A percentile compares a stretch with the other conserved stretches of the same genome.
phyloP scores from a whole-genome alignment of 805 yeast genomes.

The Candida koratica region DNA sequence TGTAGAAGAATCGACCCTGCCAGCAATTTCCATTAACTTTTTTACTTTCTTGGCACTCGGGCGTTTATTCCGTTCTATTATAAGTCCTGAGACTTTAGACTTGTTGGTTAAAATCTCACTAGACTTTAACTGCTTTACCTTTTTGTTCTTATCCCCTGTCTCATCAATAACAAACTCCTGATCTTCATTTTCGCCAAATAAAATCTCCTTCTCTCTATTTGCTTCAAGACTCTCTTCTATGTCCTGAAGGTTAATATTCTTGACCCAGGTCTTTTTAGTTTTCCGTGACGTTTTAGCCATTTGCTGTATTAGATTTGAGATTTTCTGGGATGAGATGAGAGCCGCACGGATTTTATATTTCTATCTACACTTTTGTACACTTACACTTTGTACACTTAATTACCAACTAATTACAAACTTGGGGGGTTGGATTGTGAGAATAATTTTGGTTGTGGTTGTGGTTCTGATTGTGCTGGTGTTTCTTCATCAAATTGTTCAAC shows the following conservation, averaged over 20 bases:
- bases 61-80: constrained; percentile 32
- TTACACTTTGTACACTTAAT: too few relatives aligned
- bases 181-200: constrained; percentile 59
- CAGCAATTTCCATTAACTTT: constrained; percentile 70
- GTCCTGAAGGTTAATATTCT: constrained; percentile 83
- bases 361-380: constrained; percentile 3
- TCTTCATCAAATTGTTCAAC: constrained; percentile 47
- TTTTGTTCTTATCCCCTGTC: constrained; percentile 35
- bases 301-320: neutral
- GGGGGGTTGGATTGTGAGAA: too few relatives aligned
- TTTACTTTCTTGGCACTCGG: constrained; percentile 61
- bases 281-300: constrained; percentile 57
- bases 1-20: constrained; percentile 53
- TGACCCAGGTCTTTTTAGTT: constrained; percentile 91
- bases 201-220: constrained; percentile 56
- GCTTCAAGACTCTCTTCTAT: constrained; percentile 68
- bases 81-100: constrained; percentile 72
- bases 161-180: constrained; percentile 49
- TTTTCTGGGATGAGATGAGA: constrained; percentile 12
- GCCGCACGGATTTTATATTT: neutral
- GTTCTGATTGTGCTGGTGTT: too few relatives aligned
- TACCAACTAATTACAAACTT: too few relatives aligned
- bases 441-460: too few relatives aligned
- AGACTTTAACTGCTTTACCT: constrained; percentile 49
- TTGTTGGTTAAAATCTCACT: constrained; percentile 65